Evolutionary conservation across 768 basidiomycete species (phyloP), one percentile per base, ranked within the genome.

Genomic region (Lactarius trivialis): DNA sequence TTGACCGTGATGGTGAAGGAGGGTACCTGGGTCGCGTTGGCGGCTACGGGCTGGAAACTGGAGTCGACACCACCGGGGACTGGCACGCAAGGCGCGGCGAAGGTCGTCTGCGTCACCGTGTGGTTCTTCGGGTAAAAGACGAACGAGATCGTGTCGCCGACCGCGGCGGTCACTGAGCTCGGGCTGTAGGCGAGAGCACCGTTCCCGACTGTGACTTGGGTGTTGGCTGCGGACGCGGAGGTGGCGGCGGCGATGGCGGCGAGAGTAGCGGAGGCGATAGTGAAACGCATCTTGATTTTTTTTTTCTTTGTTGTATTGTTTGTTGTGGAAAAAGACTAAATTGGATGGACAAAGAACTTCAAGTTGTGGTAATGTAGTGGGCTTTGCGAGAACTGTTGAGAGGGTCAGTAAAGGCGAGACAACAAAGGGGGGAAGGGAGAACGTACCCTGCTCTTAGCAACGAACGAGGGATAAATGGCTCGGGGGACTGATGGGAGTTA

Each of bases 401-500:
- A 2, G 7, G 39, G 21, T 36, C 5, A 34, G 54, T n/a, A 51
- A 39, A 14, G 30, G 37, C 7, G 30, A 7, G 19, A 32, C 0
- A 6, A 37, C 3, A 15, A 19, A 26, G 24, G 4, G 56, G 32
- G 2, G 1, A 17, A 7, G 21, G 19, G 19, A 50, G 12, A 58
- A 73, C 77, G 65, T 36, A 80, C 80, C 72, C 79, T 76, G 79
- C 80, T 82, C 80, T 76, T 62, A 66, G 71, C 61, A 73, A 71
- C 73, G 73, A 69, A 73, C 74, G 72, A 72, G 67, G 70, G 72
- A 75, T 70, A 71, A 68, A 69, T 72, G 72, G 71, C 65, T 67
- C 63, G 53, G 48, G 57, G 19, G 61, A 65, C n/a, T n/a, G n/a
- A 36, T 3, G 17, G 5, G 4, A 26, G 26, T 17, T 39, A 56